Conservation (phyloP, 305 asterid species). For the Fraxinus angustifolia region DNA sequence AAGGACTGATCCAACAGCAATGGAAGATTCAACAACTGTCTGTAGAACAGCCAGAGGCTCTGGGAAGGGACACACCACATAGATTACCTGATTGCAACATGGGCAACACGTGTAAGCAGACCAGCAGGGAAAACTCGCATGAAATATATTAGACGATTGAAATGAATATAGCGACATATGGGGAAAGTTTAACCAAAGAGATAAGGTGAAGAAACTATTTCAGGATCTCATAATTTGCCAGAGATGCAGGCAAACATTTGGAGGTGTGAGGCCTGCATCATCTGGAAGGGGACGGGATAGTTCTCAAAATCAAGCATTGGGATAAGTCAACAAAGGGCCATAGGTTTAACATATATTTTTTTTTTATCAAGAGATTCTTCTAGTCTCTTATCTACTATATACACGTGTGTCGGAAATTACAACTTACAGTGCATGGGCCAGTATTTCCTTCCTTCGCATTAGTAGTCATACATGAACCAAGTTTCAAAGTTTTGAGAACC, state of each 20-base stretch:
- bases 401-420: constrained; percentile 16
- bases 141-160: background rate
- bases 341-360: background rate
- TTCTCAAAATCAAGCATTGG: constrained; percentile 5
- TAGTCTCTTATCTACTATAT: constrained; percentile 2
- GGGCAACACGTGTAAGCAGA: constrained; percentile 5
- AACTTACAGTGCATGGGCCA: constrained; percentile 85
- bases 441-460: constrained; percentile 86
- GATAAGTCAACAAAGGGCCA: background rate
- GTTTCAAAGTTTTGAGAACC: constrained; percentile 74
- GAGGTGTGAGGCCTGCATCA: background rate
- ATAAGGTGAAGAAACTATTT: background rate
- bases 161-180: background rate
- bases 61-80: constrained; percentile 98
- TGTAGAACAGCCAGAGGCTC: constrained; percentile 97
- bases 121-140: background rate
- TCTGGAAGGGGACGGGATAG: background rate
- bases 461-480: constrained; percentile 59
- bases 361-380: background rate
- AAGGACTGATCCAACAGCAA: constrained; percentile 82
- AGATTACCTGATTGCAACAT: constrained; percentile 59
- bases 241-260: background rate
- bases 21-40: constrained; percentile 85
- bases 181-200: constrained; percentile 1
- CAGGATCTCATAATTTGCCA: constrained; percentile 1